Evolutionary conservation across 768 basidiomycete genomes (phyloP), one percentile per base, ranked within the genome.

Genomic region (Boletus reticuloceps): DNA sequence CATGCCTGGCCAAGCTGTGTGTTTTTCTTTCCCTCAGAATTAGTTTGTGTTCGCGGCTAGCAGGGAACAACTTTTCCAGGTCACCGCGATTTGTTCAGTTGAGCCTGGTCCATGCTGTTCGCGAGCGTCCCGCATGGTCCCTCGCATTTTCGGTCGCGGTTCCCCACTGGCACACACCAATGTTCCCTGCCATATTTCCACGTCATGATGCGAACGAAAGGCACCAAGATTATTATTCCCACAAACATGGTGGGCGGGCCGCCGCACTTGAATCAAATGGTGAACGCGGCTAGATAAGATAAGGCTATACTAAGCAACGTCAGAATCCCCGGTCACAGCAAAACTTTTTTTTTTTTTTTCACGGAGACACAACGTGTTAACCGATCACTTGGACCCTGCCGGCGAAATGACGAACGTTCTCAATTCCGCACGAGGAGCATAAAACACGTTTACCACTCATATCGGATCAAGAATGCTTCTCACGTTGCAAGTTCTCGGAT

Each of bases 221-320:
- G 27, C 27, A 29, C 27, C 25, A 25, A 43, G 20, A 20, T 20
- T 20, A 2, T 20, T 34, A 19, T 45, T 60, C 38, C 25, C 47
- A 49, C 25, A 12, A 20, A n/a, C 16, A 4, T 22, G 38, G 19
- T 1, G 20, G 20, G 20, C 20, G 25, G 31, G 22, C 22, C 34
- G 4, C 14, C 29, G 29, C 29, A 27, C 5, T 8, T 27, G 27
- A 27, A 27, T 1, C 34, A 34, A 5, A 13, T 34, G 17, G 7
- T 11, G 6, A 3, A 11, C n/a, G 29, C 13, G 37, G n/a, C 27
- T 12, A 46, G 58, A 59, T 61, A 55, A 59, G 58, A 59, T 59
- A 51, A 31, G 37, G 27, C 25, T 16, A 31, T 48, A 27, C 40
- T 20, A 19, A 40, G 47, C 29, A 7, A 7, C 19, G 44, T 34